Evolutionary conservation across 2,329 filamentous ascomycete genomes (phyloP).

Genomic region (Paraphaeosphaeria sporulosa): DNA sequence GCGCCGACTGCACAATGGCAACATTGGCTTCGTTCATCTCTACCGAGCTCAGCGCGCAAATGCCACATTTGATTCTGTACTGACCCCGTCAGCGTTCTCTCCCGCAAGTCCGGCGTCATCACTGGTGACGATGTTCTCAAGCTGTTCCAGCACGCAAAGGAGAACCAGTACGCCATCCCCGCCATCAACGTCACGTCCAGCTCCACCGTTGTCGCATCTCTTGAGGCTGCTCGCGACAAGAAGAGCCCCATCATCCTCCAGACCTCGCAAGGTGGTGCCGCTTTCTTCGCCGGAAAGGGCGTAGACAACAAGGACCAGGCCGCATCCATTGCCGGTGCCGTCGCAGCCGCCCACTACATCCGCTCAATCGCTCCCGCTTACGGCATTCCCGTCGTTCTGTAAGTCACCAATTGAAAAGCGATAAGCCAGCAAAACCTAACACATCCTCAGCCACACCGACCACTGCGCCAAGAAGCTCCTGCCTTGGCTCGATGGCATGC

Average conservation of each 20-base stretch:
- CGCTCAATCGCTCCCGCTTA: conserved; percentile 86
- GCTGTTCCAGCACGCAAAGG: conserved; percentile 89
- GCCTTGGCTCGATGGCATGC: conserved; percentile 81
- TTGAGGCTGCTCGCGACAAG: conserved; percentile 92
- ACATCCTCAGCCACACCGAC: conserved; percentile 75
- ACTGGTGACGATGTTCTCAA: conserved; percentile 69
- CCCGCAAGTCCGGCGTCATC: conserved; percentile 69
- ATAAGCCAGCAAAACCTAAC: not conserved
- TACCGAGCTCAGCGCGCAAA: not conserved
- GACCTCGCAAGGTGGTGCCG: conserved; percentile 76
- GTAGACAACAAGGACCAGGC: conserved; percentile 67
- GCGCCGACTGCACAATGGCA: not conserved
- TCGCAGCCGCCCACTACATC: conserved; percentile 90
- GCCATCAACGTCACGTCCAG: conserved; percentile 75
- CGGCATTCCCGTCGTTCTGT: conserved; percentile 78
- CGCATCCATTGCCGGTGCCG: conserved; percentile 85
- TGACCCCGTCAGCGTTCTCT: conserved; percentile 51
- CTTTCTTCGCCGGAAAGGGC: conserved; percentile 76
- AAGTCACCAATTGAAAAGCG: conserved; percentile 14
- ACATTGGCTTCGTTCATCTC: not conserved
- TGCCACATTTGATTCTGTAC: not conserved
- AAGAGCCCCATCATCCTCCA: conserved; percentile 94
- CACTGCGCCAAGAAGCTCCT: conserved; percentile 99
- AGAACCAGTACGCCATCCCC: conserved; percentile 66
- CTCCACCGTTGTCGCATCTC: conserved; percentile 78